Conservation (phyloP, 306 rosid genomes). For the Amphicarpaea edgeworthii region DNA sequence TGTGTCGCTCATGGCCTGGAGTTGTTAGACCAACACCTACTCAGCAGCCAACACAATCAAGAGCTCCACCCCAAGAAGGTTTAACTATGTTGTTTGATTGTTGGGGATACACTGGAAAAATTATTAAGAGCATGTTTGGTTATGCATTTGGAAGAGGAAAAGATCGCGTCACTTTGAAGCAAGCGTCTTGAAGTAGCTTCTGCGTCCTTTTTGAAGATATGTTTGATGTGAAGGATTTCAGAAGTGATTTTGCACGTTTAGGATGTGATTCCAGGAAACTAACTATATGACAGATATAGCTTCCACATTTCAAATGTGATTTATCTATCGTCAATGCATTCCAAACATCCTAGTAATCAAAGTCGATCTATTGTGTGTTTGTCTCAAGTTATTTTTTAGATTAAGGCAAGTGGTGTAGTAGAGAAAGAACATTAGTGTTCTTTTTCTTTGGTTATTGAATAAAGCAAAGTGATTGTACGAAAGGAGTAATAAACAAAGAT, state of each 20-base stretch:
- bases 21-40: background rate
- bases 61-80: background rate
- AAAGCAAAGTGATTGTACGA: background rate
- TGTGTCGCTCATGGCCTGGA: conserved; percentile 33
- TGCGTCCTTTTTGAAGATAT: background rate
- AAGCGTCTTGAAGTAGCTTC: background rate
- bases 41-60: conserved; percentile 2
- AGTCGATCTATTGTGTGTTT: background rate
- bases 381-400: background rate
- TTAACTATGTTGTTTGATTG: background rate
- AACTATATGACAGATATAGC: no score
- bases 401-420: background rate
- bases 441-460: background rate
- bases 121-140: background rate
- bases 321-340: no score
- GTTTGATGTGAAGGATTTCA: no score
- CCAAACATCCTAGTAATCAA: no score
- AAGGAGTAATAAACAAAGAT: background rate
- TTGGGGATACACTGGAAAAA: background rate
- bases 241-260: no score
- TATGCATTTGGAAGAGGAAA: background rate
- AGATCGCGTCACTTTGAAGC: background rate
- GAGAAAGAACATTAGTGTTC: background rate
- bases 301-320: no score
- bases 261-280: no score